These are phyloP conservation scores for Didymella exigua DNA, from an alignment of 2,329 filamentous ascomycete species.

Conservation along the genomic window DNA sequence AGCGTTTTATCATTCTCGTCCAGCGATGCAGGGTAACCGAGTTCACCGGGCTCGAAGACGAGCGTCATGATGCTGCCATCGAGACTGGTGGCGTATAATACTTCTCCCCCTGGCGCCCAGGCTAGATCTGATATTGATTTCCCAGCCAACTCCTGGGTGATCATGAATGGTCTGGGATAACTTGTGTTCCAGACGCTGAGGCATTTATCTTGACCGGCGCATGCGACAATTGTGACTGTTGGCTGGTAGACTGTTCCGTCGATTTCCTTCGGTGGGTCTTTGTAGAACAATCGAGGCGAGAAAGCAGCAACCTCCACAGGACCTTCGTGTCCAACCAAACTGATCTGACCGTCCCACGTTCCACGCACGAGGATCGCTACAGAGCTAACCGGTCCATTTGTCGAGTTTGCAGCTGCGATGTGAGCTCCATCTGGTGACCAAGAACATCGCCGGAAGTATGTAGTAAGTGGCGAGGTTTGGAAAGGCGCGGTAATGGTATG, in stretches of 20 bases:
- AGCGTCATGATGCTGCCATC: slow-evolving; percentile 86
- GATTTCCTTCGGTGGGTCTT: slow-evolving; percentile 64
- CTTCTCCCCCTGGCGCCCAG: slow-evolving; percentile 91
- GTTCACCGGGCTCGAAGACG: slow-evolving; percentile 82
- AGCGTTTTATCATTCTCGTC: slow-evolving; percentile 92
- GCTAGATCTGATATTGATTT: slow-evolving; percentile 95
- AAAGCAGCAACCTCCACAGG: slow-evolving; percentile 98
- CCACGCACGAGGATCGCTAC: slow-evolving; percentile 94
- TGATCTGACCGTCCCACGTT: slow-evolving; percentile 95
- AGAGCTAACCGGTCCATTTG: slow-evolving; percentile 95
- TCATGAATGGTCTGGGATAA: slow-evolving; percentile 86
- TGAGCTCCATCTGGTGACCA: slow-evolving; percentile 98
- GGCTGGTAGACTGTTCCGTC: slow-evolving; percentile 52
- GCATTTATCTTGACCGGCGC: slow-evolving; percentile 94
- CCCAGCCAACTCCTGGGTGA: slow-evolving; percentile 83
- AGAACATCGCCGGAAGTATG: slow-evolving; percentile 93
- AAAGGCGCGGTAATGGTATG: slow-evolving; percentile 90
- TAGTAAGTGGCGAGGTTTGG: slow-evolving; percentile 88
- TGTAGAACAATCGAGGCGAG: slow-evolving; percentile 85
- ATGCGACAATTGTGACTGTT: slow-evolving; percentile 91
- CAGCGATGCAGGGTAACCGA: slow-evolving; percentile 84
- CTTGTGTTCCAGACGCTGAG: slow-evolving; percentile 98
- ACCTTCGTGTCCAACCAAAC: slow-evolving; percentile 94
- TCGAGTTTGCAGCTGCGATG: slow-evolving; percentile 94
- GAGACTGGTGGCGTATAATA: slow-evolving; percentile 81